Evolutionary conservation across 108 stramenopile genomes (phyloP).

Genomic region (Heterococcus sp.): DNA sequence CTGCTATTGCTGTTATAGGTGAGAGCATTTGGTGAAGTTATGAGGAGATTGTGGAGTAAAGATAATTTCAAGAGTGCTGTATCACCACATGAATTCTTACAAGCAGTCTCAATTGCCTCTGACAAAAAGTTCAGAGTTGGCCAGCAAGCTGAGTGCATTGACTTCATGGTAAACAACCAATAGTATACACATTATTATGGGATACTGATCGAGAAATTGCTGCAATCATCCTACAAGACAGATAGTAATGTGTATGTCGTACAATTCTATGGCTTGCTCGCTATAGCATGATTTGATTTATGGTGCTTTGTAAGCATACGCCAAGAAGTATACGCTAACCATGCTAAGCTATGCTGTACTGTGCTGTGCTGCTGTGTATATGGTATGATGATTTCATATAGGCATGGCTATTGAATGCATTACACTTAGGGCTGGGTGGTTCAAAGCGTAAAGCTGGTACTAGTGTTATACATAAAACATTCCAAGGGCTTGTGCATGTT

Average conservation of each 20-base stretch:
- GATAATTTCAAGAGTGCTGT: slow-evolving; percentile 85
- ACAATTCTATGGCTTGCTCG: too few species aligned
- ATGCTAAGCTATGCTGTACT: too few species aligned
- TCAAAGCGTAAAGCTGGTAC: slow-evolving; percentile 18
- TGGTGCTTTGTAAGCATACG: too few species aligned
- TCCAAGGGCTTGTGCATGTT: slow-evolving; percentile 85
- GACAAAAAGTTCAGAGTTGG: slow-evolving; percentile 83
- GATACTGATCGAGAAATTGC: too few species aligned
- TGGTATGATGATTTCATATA: too few species aligned
- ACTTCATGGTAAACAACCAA: slow-evolving; percentile 64
- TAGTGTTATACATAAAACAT: slow-evolving; percentile 79
- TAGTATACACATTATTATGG: too few species aligned
- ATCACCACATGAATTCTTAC: slow-evolving; percentile 91
- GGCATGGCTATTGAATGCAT: slow-evolving; percentile 85
- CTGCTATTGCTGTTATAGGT: slow-evolving; percentile 22
- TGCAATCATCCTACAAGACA: too few species aligned
- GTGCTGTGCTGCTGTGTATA: too few species aligned
- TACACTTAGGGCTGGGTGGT: slow-evolving; percentile 65
- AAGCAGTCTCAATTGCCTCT: slow-evolving; percentile 76
- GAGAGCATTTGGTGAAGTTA: slow-evolving; percentile 77
- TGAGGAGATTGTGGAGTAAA: slow-evolving; percentile 88
- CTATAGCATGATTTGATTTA: too few species aligned
- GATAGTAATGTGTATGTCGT: too few species aligned
- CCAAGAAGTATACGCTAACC: too few species aligned
- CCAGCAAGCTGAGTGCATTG: slow-evolving; percentile 79